Evolutionary conservation across 305 asterid species (phyloP).

Genomic region (Vinca major): DNA sequence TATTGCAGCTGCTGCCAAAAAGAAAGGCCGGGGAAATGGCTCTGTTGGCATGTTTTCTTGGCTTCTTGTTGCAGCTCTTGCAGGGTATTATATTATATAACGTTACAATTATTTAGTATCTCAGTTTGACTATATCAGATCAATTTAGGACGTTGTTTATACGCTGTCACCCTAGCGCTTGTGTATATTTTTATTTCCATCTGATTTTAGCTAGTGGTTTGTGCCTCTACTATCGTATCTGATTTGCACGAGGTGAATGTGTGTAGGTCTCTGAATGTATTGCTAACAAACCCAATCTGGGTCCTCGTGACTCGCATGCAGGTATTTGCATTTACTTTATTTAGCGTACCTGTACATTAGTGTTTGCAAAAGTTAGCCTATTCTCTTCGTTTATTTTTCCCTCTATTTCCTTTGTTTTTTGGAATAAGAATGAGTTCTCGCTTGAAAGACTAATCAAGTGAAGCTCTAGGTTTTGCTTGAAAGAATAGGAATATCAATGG

Average conservation of each 20-base stretch:
- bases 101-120: background rate
- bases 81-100: constrained; percentile 45
- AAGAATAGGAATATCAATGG: background rate
- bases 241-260: background rate
- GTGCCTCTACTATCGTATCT: background rate
- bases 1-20: constrained; percentile 50
- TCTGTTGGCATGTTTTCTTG: constrained; percentile 85
- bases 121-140: background rate
- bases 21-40: constrained; percentile 67
- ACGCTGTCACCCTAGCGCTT: constrained; percentile 1
- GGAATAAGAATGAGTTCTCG: background rate
- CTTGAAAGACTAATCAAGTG: background rate
- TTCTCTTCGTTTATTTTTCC: background rate
- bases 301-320: constrained; percentile 96
- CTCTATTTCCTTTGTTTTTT: background rate
- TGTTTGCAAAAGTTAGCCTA: background rate
- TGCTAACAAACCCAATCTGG: constrained; percentile 88
- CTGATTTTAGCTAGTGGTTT: background rate
- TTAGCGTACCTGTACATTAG: background rate
- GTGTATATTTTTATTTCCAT: background rate
- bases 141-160: background rate
- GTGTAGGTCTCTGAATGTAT: constrained; percentile 66
- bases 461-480: background rate
- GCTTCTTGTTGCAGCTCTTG: constrained; percentile 89
- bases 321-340: constrained; percentile 27